These are phyloP conservation scores for Glycyrrhiza uralensis DNA, from an alignment of 306 rosid genomes.

Conservation along the genomic window DNA sequence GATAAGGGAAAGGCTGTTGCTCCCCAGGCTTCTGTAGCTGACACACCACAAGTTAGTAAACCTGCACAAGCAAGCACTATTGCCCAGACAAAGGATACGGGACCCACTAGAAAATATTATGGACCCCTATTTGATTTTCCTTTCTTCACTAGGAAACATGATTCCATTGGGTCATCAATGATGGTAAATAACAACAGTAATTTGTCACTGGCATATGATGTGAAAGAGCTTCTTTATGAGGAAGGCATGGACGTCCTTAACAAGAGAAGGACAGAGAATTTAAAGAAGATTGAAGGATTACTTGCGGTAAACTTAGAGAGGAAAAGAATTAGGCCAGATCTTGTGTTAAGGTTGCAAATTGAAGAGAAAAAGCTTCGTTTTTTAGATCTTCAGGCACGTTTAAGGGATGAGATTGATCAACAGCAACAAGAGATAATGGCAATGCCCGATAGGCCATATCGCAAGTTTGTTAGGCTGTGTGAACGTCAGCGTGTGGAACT, in stretches of 20 bases:
- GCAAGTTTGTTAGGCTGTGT: conserved; percentile 88
- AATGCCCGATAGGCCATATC: conserved; percentile 95
- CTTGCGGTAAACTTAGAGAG: conserved; percentile 87
- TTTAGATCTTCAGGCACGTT: conserved; percentile 80
- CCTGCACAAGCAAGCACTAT: conserved; percentile 52
- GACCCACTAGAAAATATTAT: conserved; percentile 73
- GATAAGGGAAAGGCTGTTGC: conserved; percentile 85
- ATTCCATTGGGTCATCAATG: conserved; percentile 83
- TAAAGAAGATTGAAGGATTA: conserved; percentile 86
- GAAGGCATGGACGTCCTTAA: conserved; percentile 79
- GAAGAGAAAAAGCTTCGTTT: conserved; percentile 94
- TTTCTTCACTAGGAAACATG: conserved; percentile 86
- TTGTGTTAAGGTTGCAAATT: conserved; percentile 84
- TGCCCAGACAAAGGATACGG: conserved; percentile 64
- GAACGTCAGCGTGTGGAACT: conserved; percentile 97
- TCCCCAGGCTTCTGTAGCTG: conserved; percentile 53
- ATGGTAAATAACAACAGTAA: conserved; percentile 60
- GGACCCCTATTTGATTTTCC: conserved; percentile 99
- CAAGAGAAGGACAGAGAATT: conserved; percentile 70
- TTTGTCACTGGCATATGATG: conserved; percentile 81
- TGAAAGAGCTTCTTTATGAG: conserved; percentile 85
- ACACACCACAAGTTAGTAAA: conserved; percentile 55
- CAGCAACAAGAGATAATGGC: conserved; percentile 99
- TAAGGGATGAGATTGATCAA: conserved; percentile 94
- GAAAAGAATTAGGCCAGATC: conserved; percentile 95